Conservation (phyloP, 2,329 filamentous ascomycete species). For the Aspergillus caelatus region DNA sequence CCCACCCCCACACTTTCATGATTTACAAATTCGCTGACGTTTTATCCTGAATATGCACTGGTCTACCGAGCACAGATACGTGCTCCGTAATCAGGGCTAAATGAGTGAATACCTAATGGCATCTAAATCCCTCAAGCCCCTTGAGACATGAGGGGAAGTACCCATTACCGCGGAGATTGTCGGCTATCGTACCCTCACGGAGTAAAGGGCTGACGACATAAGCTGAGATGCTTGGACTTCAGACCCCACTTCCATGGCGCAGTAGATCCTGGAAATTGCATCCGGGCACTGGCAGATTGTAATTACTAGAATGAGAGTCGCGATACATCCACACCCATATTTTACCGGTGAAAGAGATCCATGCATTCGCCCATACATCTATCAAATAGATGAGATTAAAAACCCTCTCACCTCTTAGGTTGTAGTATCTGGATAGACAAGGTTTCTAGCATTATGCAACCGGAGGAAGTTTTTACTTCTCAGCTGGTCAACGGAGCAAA, state of each 20-base stretch:
- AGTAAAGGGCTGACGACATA: not conserved
- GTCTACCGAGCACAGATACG: not conserved
- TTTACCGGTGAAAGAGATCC: not conserved
- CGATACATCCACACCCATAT: not conserved
- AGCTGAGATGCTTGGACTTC: not conserved
- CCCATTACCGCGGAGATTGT: not conserved
- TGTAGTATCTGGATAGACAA: not conserved
- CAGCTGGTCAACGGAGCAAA: not conserved
- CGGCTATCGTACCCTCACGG: not conserved
- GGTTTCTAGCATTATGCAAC: not conserved
- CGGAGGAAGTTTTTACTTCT: not conserved
- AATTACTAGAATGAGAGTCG: no score
- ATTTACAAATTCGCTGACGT: not conserved
- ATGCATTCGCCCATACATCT: not conserved
- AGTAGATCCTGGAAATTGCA: slow-evolving; percentile 2
- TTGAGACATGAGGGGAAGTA: not conserved
- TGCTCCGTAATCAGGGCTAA: not conserved
- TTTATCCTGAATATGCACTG: not conserved
- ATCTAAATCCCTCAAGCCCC: not conserved
- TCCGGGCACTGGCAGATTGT: not conserved
- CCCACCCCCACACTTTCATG: slow-evolving; percentile 2
- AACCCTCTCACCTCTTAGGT: not conserved
- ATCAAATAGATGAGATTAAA: not conserved
- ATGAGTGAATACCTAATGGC: not conserved
- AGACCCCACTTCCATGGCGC: not conserved